A percentile compares a stretch with the other conserved stretches of the same genome.
phyloP scores from a whole-genome alignment of 129 eudicot genomes.

The Scalesia atractyloides region DNA sequence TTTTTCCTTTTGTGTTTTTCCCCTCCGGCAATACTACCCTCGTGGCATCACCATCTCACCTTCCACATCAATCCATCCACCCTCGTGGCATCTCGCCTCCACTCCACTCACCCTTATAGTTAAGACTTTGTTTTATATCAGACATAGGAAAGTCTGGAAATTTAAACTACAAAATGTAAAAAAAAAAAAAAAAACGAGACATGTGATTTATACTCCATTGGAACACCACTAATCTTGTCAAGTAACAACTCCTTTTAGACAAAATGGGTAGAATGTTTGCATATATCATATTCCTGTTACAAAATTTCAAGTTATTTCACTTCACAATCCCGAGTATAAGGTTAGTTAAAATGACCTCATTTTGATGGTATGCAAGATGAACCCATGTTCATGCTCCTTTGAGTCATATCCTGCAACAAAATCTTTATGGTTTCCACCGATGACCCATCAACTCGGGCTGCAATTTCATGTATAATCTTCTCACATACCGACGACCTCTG shows the following conservation, averaged over 20 bases:
- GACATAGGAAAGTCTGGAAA: background rate
- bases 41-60: too few relatives aligned
- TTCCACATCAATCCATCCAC: too few relatives aligned
- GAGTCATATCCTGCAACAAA: slow-evolving; percentile 61
- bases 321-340: slow-evolving; percentile 52
- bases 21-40: too few relatives aligned
- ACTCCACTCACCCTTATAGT: too few relatives aligned
- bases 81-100: too few relatives aligned
- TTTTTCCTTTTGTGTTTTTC: too few relatives aligned
- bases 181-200: background rate
- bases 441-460: slow-evolving; percentile 51
- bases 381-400: slow-evolving; percentile 50
- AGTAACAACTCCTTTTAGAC: background rate
- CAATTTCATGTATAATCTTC: slow-evolving; percentile 58
- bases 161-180: background rate
- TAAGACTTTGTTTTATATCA: background rate
- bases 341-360: slow-evolving; percentile 51
- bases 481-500: slow-evolving; percentile 48
- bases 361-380: slow-evolving; percentile 38
- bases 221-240: background rate
- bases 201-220: too few relatives aligned
- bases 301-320: slow-evolving; percentile 13
- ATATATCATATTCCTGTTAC: slow-evolving; percentile 12
- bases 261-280: slow-evolving; percentile 18
- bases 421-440: slow-evolving; percentile 65